phyloP scores from a whole-genome alignment of 129 eudicot species.

The Flaveria linearis region DNA sequence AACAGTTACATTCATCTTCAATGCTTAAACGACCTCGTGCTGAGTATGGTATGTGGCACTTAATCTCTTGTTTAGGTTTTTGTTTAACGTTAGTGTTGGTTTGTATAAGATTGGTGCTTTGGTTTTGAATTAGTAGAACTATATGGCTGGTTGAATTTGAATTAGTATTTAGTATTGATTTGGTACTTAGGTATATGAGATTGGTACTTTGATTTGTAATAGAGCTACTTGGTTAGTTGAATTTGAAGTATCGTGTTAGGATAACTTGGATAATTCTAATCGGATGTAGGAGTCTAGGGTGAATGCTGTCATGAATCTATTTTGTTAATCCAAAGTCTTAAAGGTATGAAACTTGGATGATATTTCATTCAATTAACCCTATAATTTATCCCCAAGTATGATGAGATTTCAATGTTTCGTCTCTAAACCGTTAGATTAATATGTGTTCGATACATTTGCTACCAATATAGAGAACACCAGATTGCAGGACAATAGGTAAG shows the following conservation, averaged over 20 bases:
- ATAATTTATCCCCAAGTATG: background rate
- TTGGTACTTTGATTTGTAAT: background rate
- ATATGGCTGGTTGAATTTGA: background rate
- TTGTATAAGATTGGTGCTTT: background rate
- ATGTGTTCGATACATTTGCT: background rate
- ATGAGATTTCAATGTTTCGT: background rate
- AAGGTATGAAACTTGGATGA: background rate
- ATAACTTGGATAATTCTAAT: background rate
- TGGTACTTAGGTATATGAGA: background rate
- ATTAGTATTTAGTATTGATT: background rate
- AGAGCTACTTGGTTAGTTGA: background rate
- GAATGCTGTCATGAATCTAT: background rate
- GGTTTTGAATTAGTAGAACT: background rate
- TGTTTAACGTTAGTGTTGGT: background rate
- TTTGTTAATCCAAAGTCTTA: background rate
- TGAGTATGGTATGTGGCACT: slow-evolving; percentile 38
- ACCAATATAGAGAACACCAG: background rate
- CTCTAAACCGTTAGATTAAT: background rate
- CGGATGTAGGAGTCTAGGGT: background rate
- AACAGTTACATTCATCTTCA: slow-evolving; percentile 23
- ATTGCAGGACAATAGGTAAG: background rate
- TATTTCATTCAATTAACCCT: background rate
- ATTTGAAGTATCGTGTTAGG: background rate
- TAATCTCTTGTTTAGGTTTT: background rate
- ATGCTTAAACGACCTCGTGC: slow-evolving; percentile 51